These are phyloP conservation scores for Curvularia sp. DNA, from an alignment of 2,329 filamentous ascomycete species.

Conservation along the genomic window DNA sequence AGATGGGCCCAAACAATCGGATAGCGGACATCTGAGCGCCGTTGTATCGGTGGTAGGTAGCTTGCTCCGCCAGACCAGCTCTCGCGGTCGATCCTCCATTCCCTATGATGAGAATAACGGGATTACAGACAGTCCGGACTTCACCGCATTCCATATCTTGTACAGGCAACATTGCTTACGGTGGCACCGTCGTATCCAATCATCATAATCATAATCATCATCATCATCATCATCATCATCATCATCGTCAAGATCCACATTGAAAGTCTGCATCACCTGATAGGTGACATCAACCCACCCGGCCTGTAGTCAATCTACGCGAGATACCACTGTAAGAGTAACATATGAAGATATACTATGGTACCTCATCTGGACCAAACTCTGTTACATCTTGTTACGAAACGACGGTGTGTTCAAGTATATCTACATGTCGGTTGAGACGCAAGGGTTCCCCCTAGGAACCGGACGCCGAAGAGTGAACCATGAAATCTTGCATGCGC, in stretches of 20 bases:
- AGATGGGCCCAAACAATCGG: slow-evolving; percentile 10
- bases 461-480: background rate
- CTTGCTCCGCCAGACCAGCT: slow-evolving; percentile 1
- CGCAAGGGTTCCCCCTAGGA: background rate
- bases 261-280: slow-evolving; percentile 5
- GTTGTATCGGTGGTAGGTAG: background rate
- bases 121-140: slow-evolving; percentile 4
- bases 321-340: slow-evolving; percentile 16
- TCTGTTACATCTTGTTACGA: slow-evolving; percentile 12
- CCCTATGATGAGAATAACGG: background rate
- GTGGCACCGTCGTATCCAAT: background rate
- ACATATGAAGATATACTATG: slow-evolving; percentile 20
- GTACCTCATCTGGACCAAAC: slow-evolving; percentile 24
- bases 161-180: background rate
- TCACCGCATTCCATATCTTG: slow-evolving; percentile 1
- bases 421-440: slow-evolving; percentile 4
- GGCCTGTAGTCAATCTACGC: slow-evolving; percentile 23
- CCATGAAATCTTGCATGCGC: background rate
- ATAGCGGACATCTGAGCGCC: slow-evolving; percentile 13
- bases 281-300: slow-evolving; percentile 17
- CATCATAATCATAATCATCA: background rate
- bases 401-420: background rate
- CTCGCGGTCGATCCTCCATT: background rate
- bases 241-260: background rate
- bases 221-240: background rate